Conservation (phyloP, 768 basidiomycete species). For the Gyrodon lividus region DNA sequence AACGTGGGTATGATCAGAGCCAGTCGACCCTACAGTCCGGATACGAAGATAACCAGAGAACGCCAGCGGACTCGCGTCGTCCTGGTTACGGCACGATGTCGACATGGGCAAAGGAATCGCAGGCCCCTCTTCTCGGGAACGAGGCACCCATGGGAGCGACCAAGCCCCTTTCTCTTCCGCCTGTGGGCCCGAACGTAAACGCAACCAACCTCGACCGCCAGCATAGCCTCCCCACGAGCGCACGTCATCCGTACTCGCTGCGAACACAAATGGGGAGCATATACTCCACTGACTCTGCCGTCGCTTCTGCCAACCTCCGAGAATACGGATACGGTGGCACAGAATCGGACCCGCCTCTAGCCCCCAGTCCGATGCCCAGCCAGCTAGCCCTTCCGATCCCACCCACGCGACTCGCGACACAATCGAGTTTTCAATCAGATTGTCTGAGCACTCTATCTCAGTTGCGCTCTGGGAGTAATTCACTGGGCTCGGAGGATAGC, state of each 20-base stretch:
- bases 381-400: slow-evolving; percentile 2
- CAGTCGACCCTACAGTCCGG: not conserved
- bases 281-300: slow-evolving; percentile 26
- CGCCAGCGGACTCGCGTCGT: not conserved
- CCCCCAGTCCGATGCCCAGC: not conserved
- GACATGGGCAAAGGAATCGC: slow-evolving; percentile 12
- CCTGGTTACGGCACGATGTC: not conserved
- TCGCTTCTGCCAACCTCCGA: slow-evolving; percentile 21
- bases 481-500: not conserved
- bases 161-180: not conserved
- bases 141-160: not conserved
- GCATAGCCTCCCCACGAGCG: not conserved
- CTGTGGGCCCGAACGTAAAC: not conserved
- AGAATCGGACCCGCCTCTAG: slow-evolving; percentile 4
- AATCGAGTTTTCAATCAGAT: slow-evolving; percentile 3
- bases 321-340: slow-evolving; percentile 21
- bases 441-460: slow-evolving; percentile 2
- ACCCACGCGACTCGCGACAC: slow-evolving; percentile 5
- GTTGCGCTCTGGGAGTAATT: slow-evolving; percentile 1
- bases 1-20: not conserved
- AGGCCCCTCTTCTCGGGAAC: slow-evolving; percentile 7
- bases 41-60: not conserved
- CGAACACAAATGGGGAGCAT: slow-evolving; percentile 18
- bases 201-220: slow-evolving; percentile 7
- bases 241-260: slow-evolving; percentile 1